Evolutionary conservation across 768 basidiomycete genomes (phyloP), one percentile per base, ranked within the genome.

Genomic region (Boletus sensibilis): DNA sequence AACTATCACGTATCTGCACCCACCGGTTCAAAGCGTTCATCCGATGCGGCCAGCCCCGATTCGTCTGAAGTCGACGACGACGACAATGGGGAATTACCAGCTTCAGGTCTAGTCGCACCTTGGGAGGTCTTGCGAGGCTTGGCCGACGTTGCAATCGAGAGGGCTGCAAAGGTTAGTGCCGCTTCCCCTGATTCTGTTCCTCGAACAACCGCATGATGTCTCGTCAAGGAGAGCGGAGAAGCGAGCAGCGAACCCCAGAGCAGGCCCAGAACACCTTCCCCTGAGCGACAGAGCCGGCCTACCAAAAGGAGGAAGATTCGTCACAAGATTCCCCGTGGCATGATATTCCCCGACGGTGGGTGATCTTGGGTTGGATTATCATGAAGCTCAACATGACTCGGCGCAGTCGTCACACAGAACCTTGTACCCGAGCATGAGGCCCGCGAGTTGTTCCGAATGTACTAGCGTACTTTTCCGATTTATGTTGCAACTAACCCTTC

Each of bases 1-100:
- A 74, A 71, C 60, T 73, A 75, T 61, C 67, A 63, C 29, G 50
- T 61, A 39, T 57, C 74, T 10, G 55, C 57, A 3, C 62, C 64
- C 27, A 71, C 79, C 39, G 76, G 78, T 29, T 73, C 81, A 54
- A 90, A 89, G 72, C 78, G 88, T 4, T 79, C 83, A 14, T 90
- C 90, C 2, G 84, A 82, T 62, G 81, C 85, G 57, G 84, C 86
- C 10, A 92, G 88, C 59, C 85, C 88, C 12, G 85, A 92, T 70
- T 91, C 91, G 1, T 89, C 90, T 37, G 92, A 92, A 65, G 70
- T 83, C n/a, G 92, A 93, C 48, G 90, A 91, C 46, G 90, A 92
- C 43, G 90, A 89, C 41, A 82, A 82, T 55, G 87, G 88, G 18
- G 92, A 88, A 68, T 73, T 94, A 14, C 92, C 92, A 1, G 87